Base-by-base conservation (phyloP, 2,329 filamentous ascomycete genomes). In the Daldinia sp. region DNA sequence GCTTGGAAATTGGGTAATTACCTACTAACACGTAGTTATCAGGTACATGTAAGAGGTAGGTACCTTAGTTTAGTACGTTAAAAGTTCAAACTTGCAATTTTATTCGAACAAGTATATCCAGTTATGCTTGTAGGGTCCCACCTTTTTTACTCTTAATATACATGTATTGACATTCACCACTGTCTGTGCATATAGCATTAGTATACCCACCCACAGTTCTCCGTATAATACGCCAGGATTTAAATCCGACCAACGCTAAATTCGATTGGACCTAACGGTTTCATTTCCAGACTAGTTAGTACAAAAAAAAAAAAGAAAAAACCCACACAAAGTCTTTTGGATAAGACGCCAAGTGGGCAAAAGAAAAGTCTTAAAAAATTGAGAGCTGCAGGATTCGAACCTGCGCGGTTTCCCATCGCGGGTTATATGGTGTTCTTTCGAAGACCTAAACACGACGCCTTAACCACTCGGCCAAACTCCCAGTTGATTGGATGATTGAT, bases 381-480 rank as follows among this genome's bases (percentile, higher is more conserved):
- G 82, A 81, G 78, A 81, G 79, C 81, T 77, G 82, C 78, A 82
- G 81, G 83, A 82, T 83, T 85, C 82, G 83, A 85, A 85, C 83
- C 81, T 82, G 78, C 82, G 83, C 82, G 82, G 80, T 78, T 79
- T 78, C 76, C 72, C 72, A 81, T 75, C 78, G 78, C 79, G 78
- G 78, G 72, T 73, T 60, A 67, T 60, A 73, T 57, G 65, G 42
- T 61, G 63, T 72, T 59, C 56, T 35, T 68, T 59, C 13, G 51
- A 65, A 55, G 63, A 73, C 83, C 83, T 85, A 85, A 85, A 85
- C 83, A 84, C 82, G 83, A 81, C 83, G 83, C 83, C 83, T 84
- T 85, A 85, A 85, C 83, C 83, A 85, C 84, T 85, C 83, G 83
- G 83, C 83, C 83, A 85, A 76, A 82, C 78, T 81, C 77, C 79